Base-by-base conservation (phyloP, 2,329 filamentous ascomycete species). In the Fusarium napiforme region DNA sequence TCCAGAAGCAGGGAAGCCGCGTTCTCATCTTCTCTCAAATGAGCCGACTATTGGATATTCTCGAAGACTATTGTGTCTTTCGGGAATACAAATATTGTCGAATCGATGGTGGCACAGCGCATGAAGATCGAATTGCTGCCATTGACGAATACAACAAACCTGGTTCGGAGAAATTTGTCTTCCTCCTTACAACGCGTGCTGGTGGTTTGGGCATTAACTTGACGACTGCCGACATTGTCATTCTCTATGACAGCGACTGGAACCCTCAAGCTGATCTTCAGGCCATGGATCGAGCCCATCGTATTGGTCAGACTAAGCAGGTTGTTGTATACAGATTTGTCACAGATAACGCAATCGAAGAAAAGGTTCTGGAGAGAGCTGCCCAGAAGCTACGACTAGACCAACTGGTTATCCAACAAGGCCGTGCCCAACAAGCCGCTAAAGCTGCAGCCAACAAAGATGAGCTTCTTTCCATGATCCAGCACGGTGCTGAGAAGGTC, bases 1-100 rank as follows among this genome's bases (percentile, higher is more conserved):
- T 99, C 85, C 88, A 95, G 82, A 90, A 89, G 52, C 93, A 97
- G 80, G 96, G 95, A 46, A 98, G 95, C 80, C 90, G 96, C 74
- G 95, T 99, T n/a, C 89, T 99, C 63, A 98, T 99, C 77, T 99
- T 99, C 85, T 99, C 96, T 2, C 96, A 99, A 80, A 99, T 99
- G 96, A 98, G 95, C 79, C 94, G 96, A 88, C 88, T 98, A 43
- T 86, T 99, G 46, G 96, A 99, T 80, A 99, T 99, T 60, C 88
- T 99, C 21, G 96, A 99, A 81, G 96, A 99, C 81, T 99, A 99
- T 83, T 98, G 96, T 74, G 95, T 98, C 49, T 97, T 99, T 87
- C 90, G 95, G 65, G 92, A 94, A 37, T 98, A 93, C 84, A 93
- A 97, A 72, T 99, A 99, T 84, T 98, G 95, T 83, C 93, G 96